phyloP scores from a whole-genome alignment of 2,329 filamentous ascomycete genomes.

The Botrytis pseudocinerea region DNA sequence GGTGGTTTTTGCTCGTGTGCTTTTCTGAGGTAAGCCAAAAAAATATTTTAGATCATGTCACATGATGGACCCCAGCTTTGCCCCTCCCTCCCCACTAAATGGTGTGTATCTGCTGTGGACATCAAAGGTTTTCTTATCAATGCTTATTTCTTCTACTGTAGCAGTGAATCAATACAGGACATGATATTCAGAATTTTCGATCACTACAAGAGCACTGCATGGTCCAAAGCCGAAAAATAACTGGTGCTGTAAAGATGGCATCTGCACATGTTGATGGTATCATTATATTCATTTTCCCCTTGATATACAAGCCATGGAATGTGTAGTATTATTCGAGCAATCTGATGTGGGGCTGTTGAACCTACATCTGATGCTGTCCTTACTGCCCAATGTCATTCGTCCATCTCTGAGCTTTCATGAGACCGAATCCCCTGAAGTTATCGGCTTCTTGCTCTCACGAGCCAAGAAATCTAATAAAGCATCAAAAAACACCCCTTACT shows the following conservation, averaged over 20 bases:
- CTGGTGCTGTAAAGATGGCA: neutral
- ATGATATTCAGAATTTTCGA: neutral
- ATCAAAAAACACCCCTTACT: conserved; percentile 35
- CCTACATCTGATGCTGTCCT: conserved; percentile 35
- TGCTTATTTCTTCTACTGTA: neutral
- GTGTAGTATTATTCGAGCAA: conserved; percentile 25
- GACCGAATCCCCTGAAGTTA: conserved; percentile 27
- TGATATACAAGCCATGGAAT: conserved; percentile 20
- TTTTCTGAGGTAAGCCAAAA: conserved; percentile 2
- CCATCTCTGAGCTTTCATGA: conserved; percentile 15
- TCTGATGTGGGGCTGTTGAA: conserved; percentile 35
- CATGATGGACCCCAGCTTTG: conserved; percentile 9
- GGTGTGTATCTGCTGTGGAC: neutral
- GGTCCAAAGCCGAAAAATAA: neutral
- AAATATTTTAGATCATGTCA: conserved; percentile 20
- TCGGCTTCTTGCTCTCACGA: conserved; percentile 34
- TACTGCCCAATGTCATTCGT: conserved; percentile 27
- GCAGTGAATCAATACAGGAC: neutral
- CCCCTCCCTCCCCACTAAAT: conserved; percentile 9
- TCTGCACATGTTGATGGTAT: neutral
- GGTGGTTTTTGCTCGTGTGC: conserved; percentile 21
- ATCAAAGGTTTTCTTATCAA: neutral
- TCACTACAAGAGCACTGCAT: neutral
- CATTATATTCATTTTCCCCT: neutral
- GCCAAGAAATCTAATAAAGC: conserved; percentile 39